phyloP scores from a whole-genome alignment of 352 stramenopile species.

The Pythium apleroticum region DNA sequence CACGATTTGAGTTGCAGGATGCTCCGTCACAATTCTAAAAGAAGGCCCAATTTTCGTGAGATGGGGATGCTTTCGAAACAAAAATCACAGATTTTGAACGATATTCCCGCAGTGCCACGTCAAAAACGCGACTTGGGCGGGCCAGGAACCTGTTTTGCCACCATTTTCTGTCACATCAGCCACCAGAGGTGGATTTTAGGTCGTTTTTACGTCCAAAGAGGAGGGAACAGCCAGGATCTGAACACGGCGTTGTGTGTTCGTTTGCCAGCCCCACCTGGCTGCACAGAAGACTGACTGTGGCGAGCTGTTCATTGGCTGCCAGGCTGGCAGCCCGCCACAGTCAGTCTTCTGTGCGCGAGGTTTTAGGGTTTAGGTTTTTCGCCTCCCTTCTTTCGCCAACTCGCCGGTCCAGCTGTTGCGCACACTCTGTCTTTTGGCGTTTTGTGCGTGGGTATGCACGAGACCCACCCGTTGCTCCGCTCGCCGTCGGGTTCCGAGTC shows the following conservation, averaged over 20 bases:
- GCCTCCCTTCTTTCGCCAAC: background rate
- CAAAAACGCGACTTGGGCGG: background rate
- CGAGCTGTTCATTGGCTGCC: no score
- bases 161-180: background rate
- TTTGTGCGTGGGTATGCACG: constrained; percentile 14
- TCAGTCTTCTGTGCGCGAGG: constrained; percentile 4
- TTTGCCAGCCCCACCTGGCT: no score
- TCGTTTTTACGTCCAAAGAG: background rate
- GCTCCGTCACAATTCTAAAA: background rate
- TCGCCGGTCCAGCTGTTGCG: constrained; percentile 1
- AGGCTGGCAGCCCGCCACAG: no score
- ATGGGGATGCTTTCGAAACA: background rate
- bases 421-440: constrained; percentile 14
- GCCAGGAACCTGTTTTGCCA: background rate
- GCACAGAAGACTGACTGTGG: no score
- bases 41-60: background rate
- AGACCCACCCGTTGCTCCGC: constrained; percentile 26
- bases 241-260: background rate
- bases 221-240: background rate
- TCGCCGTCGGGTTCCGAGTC: background rate
- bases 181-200: background rate
- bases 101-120: background rate
- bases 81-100: constrained; percentile 4
- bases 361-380: constrained; percentile 1
- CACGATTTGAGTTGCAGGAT: background rate